Percentiles rank a stretch among this genome's conserved stretches.
These are phyloP conservation scores for Prunus yedoensis DNA, from an alignment of 331 rosid species.

Conservation along the genomic window DNA sequence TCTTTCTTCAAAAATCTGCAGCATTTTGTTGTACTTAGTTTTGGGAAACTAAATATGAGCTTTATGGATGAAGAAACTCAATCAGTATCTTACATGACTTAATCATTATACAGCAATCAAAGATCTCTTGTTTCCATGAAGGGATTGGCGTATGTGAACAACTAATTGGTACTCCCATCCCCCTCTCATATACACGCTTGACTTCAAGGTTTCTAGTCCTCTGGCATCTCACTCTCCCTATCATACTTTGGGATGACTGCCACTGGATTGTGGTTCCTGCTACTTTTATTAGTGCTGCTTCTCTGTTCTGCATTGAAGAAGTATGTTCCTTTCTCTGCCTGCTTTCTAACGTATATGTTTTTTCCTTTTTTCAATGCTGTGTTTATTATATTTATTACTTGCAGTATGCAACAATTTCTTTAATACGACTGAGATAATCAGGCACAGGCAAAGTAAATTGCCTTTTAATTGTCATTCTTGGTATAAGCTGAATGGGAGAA, in stretches of 20 bases:
- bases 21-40: too few relatives aligned
- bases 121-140: conserved; percentile 75
- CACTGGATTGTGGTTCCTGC: conserved; percentile 97
- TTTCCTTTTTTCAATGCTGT: background rate
- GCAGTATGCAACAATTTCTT: background rate
- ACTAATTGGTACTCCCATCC: conserved; percentile 87
- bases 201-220: conserved; percentile 89
- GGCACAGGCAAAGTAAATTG: background rate
- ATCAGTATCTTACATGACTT: conserved; percentile 12
- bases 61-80: background rate
- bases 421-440: background rate
- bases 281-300: conserved; percentile 82
- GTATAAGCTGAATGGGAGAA: background rate
- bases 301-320: conserved; percentile 95
- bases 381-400: background rate
- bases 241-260: conserved; percentile 96
- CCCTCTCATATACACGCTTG: conserved; percentile 87
- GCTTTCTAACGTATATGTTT: background rate
- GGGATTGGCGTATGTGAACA: conserved; percentile 89
- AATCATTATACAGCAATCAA: conserved; percentile 57
- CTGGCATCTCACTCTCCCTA: conserved; percentile 87
- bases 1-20: too few relatives aligned
- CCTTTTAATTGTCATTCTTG: background rate
- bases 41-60: too few relatives aligned
- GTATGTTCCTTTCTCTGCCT: conserved; percentile 34